Conservation (phyloP, 805 yeast species). For the Sugiyamaella qingdaonensis region DNA sequence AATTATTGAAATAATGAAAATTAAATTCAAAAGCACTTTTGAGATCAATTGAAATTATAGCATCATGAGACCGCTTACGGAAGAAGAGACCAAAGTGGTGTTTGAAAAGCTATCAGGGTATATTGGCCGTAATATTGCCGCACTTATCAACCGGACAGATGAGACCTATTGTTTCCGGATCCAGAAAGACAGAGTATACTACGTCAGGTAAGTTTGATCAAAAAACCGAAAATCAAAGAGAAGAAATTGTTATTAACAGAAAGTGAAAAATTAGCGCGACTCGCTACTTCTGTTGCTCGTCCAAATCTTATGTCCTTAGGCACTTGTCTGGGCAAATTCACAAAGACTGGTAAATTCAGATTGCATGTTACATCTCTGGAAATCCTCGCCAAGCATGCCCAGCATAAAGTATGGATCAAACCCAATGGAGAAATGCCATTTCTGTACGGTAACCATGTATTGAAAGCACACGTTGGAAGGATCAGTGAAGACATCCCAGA, state of each 20-base stretch:
- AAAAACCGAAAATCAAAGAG: constrained; percentile 9
- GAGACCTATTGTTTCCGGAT: constrained; percentile 92
- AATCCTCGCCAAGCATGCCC: constrained; percentile 79
- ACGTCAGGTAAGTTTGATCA: constrained; percentile 42
- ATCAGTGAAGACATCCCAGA: constrained; percentile 98
- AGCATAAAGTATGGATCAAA: constrained; percentile 93
- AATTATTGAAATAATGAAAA: background rate
- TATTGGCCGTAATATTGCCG: constrained; percentile 92
- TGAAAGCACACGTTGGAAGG: constrained; percentile 94
- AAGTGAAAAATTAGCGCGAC: constrained; percentile 69
- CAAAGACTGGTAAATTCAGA: constrained; percentile 95
- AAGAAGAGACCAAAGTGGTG: constrained; percentile 92
- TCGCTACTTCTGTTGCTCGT: constrained; percentile 89
- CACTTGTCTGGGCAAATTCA: constrained; percentile 90
- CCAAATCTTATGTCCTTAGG: constrained; percentile 89
- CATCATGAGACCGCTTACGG: constrained; percentile 88
- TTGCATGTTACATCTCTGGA: constrained; percentile 89
- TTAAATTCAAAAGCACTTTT: background rate
- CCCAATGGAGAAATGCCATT: constrained; percentile 98
- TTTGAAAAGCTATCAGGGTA: constrained; percentile 95
- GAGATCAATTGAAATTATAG: background rate
- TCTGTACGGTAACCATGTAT: constrained; percentile 90
- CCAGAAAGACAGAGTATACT: constrained; percentile 95
- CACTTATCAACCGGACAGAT: constrained; percentile 72
- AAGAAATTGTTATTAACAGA: too few relatives aligned